A percentile compares a stretch with the other conserved stretches of the same genome.
phyloP scores from a whole-genome alignment of 2,329 filamentous ascomycete genomes.

The Hansfordia pulvinata region DNA sequence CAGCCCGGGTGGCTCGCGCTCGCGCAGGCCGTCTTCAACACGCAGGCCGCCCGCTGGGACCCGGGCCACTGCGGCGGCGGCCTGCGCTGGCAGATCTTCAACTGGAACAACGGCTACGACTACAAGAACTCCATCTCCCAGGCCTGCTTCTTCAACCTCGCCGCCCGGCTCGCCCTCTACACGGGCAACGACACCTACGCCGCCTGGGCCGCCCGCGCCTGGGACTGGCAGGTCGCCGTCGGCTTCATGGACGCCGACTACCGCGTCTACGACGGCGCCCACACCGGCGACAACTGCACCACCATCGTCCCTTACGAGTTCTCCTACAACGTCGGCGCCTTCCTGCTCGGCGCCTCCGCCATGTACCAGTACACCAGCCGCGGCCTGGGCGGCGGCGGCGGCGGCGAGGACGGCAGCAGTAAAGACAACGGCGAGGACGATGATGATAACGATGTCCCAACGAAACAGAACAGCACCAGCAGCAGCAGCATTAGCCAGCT shows the following conservation, averaged over 20 bases:
- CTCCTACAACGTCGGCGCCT: constrained; percentile 55
- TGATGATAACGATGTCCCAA: too few species aligned
- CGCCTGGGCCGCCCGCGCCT: constrained; percentile 63
- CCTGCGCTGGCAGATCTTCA: constrained; percentile 73
- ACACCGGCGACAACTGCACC: constrained; percentile 42
- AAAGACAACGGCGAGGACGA: too few species aligned
- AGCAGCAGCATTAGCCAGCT: constrained; percentile 20
- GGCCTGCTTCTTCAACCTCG: constrained; percentile 48
- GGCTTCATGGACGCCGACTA: constrained; percentile 46
- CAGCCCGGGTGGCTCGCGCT: constrained; percentile 57
- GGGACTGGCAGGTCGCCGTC: constrained; percentile 50
- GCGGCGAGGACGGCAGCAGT: too few species aligned
- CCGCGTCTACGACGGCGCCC: constrained; percentile 48
- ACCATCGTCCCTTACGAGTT: constrained; percentile 48
- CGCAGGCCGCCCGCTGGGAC: constrained; percentile 64
- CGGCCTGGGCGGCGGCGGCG: too few species aligned
- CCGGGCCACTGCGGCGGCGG: constrained; percentile 56
- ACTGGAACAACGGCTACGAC: constrained; percentile 68
- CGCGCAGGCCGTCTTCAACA: constrained; percentile 71
- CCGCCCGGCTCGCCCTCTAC: constrained; percentile 58
- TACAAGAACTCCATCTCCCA: constrained; percentile 60
- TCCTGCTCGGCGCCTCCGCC: constrained; percentile 52
- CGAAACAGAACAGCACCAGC: constrained; percentile 18
- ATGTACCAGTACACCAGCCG: constrained; percentile 51
- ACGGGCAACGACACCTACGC: constrained; percentile 66